phyloP scores from a whole-genome alignment of 495 filamentous ascomycete genomes.

The Parmelia sp. region DNA sequence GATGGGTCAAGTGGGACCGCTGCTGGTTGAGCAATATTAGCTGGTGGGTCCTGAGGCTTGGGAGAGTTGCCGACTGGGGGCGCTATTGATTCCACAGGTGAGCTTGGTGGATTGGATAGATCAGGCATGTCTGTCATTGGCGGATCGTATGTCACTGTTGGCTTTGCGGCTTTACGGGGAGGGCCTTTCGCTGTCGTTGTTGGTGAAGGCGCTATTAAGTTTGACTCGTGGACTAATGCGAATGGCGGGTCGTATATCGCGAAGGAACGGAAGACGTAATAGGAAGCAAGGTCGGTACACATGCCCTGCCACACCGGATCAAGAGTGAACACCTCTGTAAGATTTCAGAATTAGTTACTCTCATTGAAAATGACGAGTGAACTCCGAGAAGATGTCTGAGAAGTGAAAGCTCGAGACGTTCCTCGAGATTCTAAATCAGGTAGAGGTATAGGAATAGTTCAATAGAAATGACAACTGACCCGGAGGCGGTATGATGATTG shows the following conservation, averaged over 20 bases:
- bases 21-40: not conserved
- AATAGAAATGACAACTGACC: too few relatives aligned
- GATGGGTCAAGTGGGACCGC: not conserved
- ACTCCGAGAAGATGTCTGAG: too few relatives aligned
- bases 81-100: not conserved
- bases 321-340: not conserved
- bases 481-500: not conserved
- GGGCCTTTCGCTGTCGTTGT: not conserved
- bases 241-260: conserved; percentile 2
- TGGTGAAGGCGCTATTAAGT: not conserved
- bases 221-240: not conserved
- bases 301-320: not conserved
- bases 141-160: not conserved
- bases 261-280: not conserved
- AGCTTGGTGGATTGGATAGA: not conserved
- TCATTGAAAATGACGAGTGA: too few relatives aligned
- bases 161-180: not conserved
- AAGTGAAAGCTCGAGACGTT: too few relatives aligned
- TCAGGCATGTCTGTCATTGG: not conserved
- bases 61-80: not conserved
- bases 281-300: not conserved
- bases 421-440: too few relatives aligned
- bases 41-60: not conserved
- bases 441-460: too few relatives aligned
- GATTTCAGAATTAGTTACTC: too few relatives aligned